Percentiles rank a stretch among this genome's conserved stretches.
Evolutionary conservation across 148 eudicot species (phyloP).

Genomic region (Camellia granthamiana): DNA sequence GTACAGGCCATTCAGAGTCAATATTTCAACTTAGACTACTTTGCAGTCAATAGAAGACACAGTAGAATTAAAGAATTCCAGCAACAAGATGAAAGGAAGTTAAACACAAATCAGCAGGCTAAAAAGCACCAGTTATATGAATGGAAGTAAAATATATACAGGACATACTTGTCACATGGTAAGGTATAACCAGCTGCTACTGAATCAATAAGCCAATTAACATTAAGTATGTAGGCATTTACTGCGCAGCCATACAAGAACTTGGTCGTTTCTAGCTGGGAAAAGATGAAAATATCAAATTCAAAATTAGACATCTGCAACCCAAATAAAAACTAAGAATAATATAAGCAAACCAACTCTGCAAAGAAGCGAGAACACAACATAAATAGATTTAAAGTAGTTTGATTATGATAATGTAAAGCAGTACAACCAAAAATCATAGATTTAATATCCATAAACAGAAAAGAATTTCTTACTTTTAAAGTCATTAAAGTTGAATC

Average conservation of each 20-base stretch:
- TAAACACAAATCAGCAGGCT: no score
- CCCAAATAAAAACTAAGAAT: slow-evolving; percentile 1
- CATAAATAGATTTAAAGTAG: not conserved
- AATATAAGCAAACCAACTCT: slow-evolving; percentile 1
- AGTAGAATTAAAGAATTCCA: slow-evolving; percentile 13
- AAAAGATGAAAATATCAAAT: slow-evolving; percentile 17
- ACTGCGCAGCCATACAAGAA: slow-evolving; percentile 93
- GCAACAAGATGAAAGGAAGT: slow-evolving; percentile 11
- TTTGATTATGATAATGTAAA: not conserved
- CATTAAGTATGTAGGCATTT: slow-evolving; percentile 63
- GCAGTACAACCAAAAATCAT: not conserved
- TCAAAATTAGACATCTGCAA: slow-evolving; percentile 2
- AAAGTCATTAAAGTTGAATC: no score
- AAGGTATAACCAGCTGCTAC: slow-evolving; percentile 60
- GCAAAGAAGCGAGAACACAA: slow-evolving; percentile 1
- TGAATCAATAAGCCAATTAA: slow-evolving; percentile 77
- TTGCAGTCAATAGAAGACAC: not conserved
- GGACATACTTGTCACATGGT: slow-evolving; percentile 57
- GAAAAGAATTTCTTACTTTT: not conserved
- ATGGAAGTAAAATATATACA: slow-evolving; percentile 2
- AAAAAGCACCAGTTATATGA: not conserved
- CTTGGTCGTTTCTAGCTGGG: slow-evolving; percentile 77
- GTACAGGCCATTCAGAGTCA: not conserved
- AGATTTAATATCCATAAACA: not conserved
- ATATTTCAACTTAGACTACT: not conserved